Percentiles rank a stretch among this genome's conserved stretches.
These are phyloP conservation scores for Cercospora citrullina DNA, from an alignment of 2,329 filamentous ascomycete species.

Conservation along the genomic window DNA sequence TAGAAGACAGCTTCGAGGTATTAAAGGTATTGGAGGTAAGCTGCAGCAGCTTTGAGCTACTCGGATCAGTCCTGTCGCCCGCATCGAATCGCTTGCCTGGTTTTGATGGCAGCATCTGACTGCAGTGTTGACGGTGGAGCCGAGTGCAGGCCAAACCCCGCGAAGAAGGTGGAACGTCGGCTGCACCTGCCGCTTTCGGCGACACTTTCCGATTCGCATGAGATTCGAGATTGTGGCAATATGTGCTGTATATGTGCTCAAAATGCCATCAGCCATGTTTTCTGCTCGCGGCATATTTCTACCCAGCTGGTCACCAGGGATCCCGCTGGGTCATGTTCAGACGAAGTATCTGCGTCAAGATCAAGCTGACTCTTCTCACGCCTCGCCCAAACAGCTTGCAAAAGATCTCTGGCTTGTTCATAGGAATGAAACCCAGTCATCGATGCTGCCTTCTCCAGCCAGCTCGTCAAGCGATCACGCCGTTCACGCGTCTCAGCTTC, in stretches of 20 bases:
- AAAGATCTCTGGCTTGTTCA: slow-evolving; percentile 6
- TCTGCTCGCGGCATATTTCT: slow-evolving; percentile 13
- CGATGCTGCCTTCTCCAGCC: slow-evolving; percentile 9
- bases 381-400: slow-evolving; percentile 9
- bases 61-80: background rate
- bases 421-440: slow-evolving; percentile 13
- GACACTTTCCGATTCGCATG: background rate
- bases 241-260: background rate
- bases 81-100: background rate
- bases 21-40: background rate
- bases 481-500: slow-evolving; percentile 35
- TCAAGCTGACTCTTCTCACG: background rate
- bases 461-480: slow-evolving; percentile 2
- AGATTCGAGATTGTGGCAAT: background rate
- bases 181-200: background rate
- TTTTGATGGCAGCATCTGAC: background rate
- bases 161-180: background rate
- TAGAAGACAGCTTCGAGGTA: background rate
- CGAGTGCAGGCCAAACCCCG: background rate
- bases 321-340: background rate
- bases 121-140: background rate
- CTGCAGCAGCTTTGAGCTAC: background rate
- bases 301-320: slow-evolving; percentile 6
- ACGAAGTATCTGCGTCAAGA: background rate
- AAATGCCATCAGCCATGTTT: slow-evolving; percentile 17